phyloP scores from a whole-genome alignment of 2,329 filamentous ascomycete genomes.

The Colletotrichum euphorbiae region DNA sequence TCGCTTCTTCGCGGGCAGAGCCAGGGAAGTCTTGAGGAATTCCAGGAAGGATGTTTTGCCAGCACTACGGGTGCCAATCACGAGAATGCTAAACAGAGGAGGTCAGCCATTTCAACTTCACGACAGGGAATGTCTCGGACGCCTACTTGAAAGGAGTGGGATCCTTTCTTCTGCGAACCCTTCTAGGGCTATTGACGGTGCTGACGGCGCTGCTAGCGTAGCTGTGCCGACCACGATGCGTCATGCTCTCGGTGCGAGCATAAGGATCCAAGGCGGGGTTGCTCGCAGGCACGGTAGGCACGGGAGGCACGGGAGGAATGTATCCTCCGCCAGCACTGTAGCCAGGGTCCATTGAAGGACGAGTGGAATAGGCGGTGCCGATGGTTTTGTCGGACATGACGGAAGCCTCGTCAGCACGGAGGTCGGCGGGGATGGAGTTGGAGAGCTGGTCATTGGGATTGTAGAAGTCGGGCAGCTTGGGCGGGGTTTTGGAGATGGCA shows the following conservation, averaged over 20 bases:
- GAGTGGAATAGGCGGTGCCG: slow-evolving; percentile 51
- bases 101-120: slow-evolving; percentile 1
- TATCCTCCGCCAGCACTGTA: slow-evolving; percentile 53
- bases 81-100: slow-evolving; percentile 75
- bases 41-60: slow-evolving; percentile 98
- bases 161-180: slow-evolving; percentile 94
- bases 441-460: slow-evolving; percentile 60
- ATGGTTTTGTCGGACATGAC: slow-evolving; percentile 63
- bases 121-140: slow-evolving; percentile 15
- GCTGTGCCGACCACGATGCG: slow-evolving; percentile 93
- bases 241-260: slow-evolving; percentile 91
- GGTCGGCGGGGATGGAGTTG: slow-evolving; percentile 62
- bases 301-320: slow-evolving; percentile 64
- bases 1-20: slow-evolving; percentile 84
- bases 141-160: slow-evolving; percentile 98
- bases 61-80: slow-evolving; percentile 86
- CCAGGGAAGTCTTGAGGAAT: slow-evolving; percentile 89
- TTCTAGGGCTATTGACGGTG: slow-evolving; percentile 91
- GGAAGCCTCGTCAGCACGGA: slow-evolving; percentile 71
- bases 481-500: slow-evolving; percentile 58
- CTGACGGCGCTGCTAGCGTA: slow-evolving; percentile 93
- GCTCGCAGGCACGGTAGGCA: slow-evolving; percentile 67
- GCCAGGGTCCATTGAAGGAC: slow-evolving; percentile 66
- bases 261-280: slow-evolving; percentile 79
- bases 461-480: slow-evolving; percentile 65